Base-by-base conservation (phyloP, 768 basidiomycete species). In the Jaapia argillacea region DNA sequence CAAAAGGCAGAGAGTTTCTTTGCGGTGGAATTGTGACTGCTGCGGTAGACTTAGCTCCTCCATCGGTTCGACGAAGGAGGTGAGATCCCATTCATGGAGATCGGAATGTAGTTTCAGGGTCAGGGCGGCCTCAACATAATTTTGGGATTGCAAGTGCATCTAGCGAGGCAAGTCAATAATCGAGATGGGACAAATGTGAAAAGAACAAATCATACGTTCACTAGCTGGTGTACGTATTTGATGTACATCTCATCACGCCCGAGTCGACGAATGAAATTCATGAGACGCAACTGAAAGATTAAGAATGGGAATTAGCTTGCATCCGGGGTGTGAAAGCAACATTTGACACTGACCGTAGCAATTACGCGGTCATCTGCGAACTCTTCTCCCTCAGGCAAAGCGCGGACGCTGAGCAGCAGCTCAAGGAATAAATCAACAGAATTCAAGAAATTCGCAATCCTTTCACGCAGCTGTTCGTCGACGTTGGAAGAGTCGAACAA, bases 31-130 rank as follows among this genome's bases (percentile, higher is more conserved):
- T 26, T 90, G 84, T 2, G 85, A 92, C 57, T 98, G 94, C 38
- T 88, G 84, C 1, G 92, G 93, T 28, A 97, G 65, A 14, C 84
- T 79, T 28, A 97, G 74, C 44, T 90, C 91, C 55, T 88, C 85
- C 80, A 93, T 86, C 0, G 91, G 85, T 0, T 80, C 77, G 33
- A 90, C 79, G 48, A 88, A 88, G 0, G 77, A 67, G 51, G 79
- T 79, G 14, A 85, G 66, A 62, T 88, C 81, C 93, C 94, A 98
- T 42, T 84, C 77, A 54, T 94, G 88, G 4, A 94, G 69, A 57
- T 97, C 91, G 22, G 94, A 87, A 58, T 98, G 94, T 21, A 97
- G 60, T 58, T 93, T 94, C 43, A 98, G 69, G 0, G 92, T 94
- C 24, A 96, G 67, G 1, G 91, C 94, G 2, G 94, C 94, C 61